Percentiles rank a stretch among this genome's conserved stretches.
These are phyloP conservation scores for Suillus luteus DNA, from an alignment of 768 basidiomycete species.

Conservation along the genomic window DNA sequence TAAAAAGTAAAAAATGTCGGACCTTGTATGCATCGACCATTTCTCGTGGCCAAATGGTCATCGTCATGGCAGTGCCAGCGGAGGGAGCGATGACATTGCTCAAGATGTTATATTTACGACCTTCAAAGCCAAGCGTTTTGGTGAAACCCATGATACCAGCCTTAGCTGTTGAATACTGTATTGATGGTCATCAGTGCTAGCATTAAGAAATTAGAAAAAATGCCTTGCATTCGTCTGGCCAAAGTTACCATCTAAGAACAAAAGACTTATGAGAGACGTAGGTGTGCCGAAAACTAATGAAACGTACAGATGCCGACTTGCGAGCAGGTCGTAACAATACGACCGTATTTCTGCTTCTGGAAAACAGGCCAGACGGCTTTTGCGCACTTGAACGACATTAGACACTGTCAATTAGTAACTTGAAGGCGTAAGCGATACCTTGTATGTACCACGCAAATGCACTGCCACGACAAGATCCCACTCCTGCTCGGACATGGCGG, in stretches of 20 bases:
- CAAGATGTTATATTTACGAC: slow-evolving; percentile 86
- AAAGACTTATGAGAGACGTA: slow-evolving; percentile 4
- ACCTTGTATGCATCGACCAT: slow-evolving; percentile 91
- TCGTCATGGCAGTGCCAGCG: slow-evolving; percentile 91
- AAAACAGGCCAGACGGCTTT: slow-evolving; percentile 97
- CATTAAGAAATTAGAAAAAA: neutral
- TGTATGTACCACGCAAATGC: slow-evolving; percentile 90
- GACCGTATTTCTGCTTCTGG: slow-evolving; percentile 94
- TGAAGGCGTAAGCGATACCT: slow-evolving; percentile 44
- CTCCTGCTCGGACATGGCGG: slow-evolving; percentile 84
- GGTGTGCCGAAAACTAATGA: neutral
- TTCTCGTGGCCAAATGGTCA: slow-evolving; percentile 81
- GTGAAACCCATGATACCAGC: slow-evolving; percentile 90
- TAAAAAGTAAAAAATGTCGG: slow-evolving; percentile 5
- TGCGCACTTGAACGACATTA: slow-evolving; percentile 55
- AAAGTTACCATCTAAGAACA: slow-evolving; percentile 81
- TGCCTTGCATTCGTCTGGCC: slow-evolving; percentile 82
- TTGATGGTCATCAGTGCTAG: slow-evolving; percentile 6
- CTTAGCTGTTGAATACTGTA: slow-evolving; percentile 88
- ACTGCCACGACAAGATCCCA: slow-evolving; percentile 93
- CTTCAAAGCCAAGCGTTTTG: slow-evolving; percentile 89
- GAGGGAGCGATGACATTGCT: slow-evolving; percentile 87
- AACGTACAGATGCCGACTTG: slow-evolving; percentile 90
- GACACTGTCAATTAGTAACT: neutral
- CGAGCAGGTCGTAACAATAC: slow-evolving; percentile 93